A percentile compares a stretch with the other conserved stretches of the same genome.
Evolutionary conservation across 2,329 filamentous ascomycete genomes (phyloP).

Genomic region (Aspergillus sojae): DNA sequence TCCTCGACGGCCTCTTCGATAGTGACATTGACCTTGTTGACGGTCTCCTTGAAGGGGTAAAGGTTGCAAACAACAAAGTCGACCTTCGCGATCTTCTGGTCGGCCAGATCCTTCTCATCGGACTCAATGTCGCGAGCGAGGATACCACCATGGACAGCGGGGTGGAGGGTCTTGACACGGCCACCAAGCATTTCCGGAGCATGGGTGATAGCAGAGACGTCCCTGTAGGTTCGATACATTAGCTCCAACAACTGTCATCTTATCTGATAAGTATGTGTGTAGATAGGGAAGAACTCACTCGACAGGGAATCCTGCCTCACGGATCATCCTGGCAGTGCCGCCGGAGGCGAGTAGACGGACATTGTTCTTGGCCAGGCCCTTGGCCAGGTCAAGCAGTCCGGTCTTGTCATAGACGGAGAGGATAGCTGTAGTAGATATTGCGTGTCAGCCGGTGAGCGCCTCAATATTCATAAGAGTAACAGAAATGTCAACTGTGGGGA

Average conservation of each 20-base stretch:
- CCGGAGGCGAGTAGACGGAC: slow-evolving; percentile 92
- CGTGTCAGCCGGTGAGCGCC: slow-evolving; percentile 13
- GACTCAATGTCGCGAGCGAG: slow-evolving; percentile 91
- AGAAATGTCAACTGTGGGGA: slow-evolving; percentile 21
- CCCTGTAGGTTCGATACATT: slow-evolving; percentile 54
- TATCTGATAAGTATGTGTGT: background rate
- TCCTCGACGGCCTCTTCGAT: slow-evolving; percentile 97
- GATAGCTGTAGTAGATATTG: slow-evolving; percentile 63
- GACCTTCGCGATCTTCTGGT: slow-evolving; percentile 93
- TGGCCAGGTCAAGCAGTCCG: slow-evolving; percentile 86
- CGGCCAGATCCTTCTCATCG: slow-evolving; percentile 93
- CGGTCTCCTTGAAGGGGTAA: slow-evolving; percentile 98
- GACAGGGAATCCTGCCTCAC: slow-evolving; percentile 92
- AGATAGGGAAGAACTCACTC: slow-evolving; percentile 64
- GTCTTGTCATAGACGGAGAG: slow-evolving; percentile 99
- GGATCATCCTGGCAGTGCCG: slow-evolving; percentile 93
- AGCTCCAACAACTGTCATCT: background rate
- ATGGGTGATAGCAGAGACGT: slow-evolving; percentile 95
- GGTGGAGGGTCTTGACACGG: slow-evolving; percentile 93
- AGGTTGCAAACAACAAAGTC: slow-evolving; percentile 98
- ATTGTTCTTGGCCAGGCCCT: slow-evolving; percentile 85
- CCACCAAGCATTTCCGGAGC: slow-evolving; percentile 96
- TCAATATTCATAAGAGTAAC: slow-evolving; percentile 11
- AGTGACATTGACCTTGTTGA: slow-evolving; percentile 95
- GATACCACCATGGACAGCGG: slow-evolving; percentile 82